Conservation (phyloP, 2,329 filamentous ascomycete species). For the Fusarium agapanthi region DNA sequence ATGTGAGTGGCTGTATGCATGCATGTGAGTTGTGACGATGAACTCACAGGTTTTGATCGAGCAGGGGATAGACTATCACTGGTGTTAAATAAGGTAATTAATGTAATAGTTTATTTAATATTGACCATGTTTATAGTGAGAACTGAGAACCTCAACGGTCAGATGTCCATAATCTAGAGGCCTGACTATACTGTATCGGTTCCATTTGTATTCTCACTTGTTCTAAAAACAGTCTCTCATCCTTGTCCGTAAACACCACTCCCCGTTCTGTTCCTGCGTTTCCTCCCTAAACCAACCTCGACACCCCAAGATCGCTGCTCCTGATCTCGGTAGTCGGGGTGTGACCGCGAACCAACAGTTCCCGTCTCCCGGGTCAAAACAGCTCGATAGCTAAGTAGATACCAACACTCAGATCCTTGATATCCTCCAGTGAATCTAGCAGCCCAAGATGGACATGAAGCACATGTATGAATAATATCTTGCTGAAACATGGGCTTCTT, state of each 20-base stretch:
- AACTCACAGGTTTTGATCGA: constrained; percentile 23
- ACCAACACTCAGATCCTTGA: not conserved
- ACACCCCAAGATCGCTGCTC: not conserved
- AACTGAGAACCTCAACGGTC: not conserved
- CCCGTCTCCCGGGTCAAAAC: not conserved
- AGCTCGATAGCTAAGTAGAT: not conserved
- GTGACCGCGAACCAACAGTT: constrained; percentile 3
- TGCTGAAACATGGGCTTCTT: not conserved
- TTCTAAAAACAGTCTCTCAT: constrained; percentile 24
- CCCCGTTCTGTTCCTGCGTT: constrained; percentile 9
- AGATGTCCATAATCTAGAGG: not conserved
- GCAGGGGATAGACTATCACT: not conserved
- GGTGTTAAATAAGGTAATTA: not conserved
- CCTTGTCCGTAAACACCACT: constrained; percentile 4
- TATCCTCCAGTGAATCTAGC: not conserved
- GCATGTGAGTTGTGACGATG: constrained; percentile 23
- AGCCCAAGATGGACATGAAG: not conserved
- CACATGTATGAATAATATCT: not conserved
- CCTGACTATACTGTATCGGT: not conserved
- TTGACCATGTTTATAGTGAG: not conserved
- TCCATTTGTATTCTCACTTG: not conserved
- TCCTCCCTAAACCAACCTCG: not conserved
- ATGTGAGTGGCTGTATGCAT: constrained; percentile 28
- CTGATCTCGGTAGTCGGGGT: constrained; percentile 6
- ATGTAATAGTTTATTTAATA: not conserved